phyloP scores from a whole-genome alignment of 495 filamentous ascomycete genomes.

The Penicillium bialowiezense region DNA sequence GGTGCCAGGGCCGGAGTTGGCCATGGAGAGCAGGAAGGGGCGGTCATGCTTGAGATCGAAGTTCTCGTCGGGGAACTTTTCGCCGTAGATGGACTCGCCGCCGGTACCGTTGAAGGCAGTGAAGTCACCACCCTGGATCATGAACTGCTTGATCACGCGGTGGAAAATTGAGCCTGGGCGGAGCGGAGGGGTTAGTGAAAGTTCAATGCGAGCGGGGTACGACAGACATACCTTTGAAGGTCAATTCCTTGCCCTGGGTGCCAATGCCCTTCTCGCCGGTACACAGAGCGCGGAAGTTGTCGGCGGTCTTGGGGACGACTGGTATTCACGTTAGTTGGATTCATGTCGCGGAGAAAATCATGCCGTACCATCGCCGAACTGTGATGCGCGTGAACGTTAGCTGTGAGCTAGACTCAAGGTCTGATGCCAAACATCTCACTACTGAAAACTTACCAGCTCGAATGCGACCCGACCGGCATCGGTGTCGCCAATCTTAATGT shows the following conservation, averaged over 20 bases:
- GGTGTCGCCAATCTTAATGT: constrained; percentile 74
- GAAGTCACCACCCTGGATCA: constrained; percentile 99
- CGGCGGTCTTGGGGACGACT: constrained; percentile 87
- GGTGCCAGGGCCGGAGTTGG: constrained; percentile 90
- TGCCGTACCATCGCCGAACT: constrained; percentile 71
- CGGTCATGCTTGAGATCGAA: constrained; percentile 91
- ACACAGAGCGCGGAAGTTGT: constrained; percentile 95
- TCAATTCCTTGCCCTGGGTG: constrained; percentile 79
- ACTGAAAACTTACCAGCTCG: constrained; percentile 67
- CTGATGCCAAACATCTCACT: too few species aligned
- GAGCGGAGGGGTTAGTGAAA: constrained; percentile 6
- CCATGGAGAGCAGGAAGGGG: constrained; percentile 95
- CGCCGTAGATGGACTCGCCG: constrained; percentile 96
- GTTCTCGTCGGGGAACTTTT: constrained; percentile 97
- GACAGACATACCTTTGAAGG: constrained; percentile 50
- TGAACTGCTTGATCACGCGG: constrained; percentile 97
- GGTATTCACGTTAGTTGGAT: constrained; percentile 18
- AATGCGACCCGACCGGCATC: constrained; percentile 72
- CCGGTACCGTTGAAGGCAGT: constrained; percentile 94
- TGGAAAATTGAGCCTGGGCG: constrained; percentile 77
- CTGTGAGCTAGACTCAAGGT: constrained; percentile 3
- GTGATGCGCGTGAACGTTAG: constrained; percentile 22
- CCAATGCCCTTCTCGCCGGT: constrained; percentile 89
- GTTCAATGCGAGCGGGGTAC: constrained; percentile 7
- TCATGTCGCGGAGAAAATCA: constrained; percentile 1